Evolutionary conservation across 495 filamentous ascomycete genomes (phyloP).

Genomic region (Barbatosphaeria neglecta): DNA sequence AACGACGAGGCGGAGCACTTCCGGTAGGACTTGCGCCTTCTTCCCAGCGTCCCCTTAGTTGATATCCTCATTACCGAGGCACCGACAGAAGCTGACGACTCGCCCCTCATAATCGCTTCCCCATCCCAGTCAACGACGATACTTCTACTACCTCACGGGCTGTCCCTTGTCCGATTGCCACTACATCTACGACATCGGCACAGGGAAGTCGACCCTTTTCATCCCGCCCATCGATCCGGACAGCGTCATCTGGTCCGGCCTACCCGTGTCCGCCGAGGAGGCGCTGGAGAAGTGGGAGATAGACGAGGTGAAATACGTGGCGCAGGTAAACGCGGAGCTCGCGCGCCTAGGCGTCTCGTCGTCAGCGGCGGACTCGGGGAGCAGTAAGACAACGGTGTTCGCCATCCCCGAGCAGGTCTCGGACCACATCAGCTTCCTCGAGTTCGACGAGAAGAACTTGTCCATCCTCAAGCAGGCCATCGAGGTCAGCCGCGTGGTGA

Average conservation of each 20-base stretch:
- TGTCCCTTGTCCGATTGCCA: slow-evolving; percentile 72
- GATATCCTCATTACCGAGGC: no score
- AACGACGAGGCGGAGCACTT: slow-evolving; percentile 69
- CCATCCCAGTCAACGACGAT: slow-evolving; percentile 72
- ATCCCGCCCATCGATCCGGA: slow-evolving; percentile 84
- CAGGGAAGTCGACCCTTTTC: slow-evolving; percentile 69
- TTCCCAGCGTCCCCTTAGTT: no score
- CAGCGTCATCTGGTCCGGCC: slow-evolving; percentile 89
- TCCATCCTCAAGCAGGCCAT: slow-evolving; percentile 59
- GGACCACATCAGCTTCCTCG: slow-evolving; percentile 48
- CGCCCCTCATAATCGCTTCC: no score
- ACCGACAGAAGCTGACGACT: no score
- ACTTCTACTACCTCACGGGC: slow-evolving; percentile 92
- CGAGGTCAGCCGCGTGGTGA: slow-evolving; percentile 65
- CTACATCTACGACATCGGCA: slow-evolving; percentile 66
- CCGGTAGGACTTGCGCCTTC: slow-evolving; percentile 40
- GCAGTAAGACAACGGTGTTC: slow-evolving; percentile 44
- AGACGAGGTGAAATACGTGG: slow-evolving; percentile 59
- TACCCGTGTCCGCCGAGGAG: slow-evolving; percentile 66
- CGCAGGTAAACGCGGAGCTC: slow-evolving; percentile 57
- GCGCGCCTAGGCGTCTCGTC: slow-evolving; percentile 28
- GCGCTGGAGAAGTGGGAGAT: slow-evolving; percentile 70
- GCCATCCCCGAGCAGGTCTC: slow-evolving; percentile 64
- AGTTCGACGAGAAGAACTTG: slow-evolving; percentile 51
- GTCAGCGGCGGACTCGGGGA: background rate